Evolutionary conservation across 768 basidiomycete species (phyloP).

Genomic region (Cantharellus anzutake): DNA sequence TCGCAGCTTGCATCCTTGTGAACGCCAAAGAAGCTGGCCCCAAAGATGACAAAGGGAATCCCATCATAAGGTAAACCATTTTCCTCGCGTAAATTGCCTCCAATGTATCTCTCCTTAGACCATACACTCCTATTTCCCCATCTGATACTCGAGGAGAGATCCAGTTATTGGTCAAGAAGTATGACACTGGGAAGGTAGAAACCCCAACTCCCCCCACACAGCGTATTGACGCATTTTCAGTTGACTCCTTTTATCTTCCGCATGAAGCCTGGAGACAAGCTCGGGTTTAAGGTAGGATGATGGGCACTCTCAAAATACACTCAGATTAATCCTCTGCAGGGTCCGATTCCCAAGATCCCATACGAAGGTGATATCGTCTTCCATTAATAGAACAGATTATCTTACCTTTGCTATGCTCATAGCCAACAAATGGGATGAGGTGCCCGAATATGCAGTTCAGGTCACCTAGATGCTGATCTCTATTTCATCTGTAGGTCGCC

Average conservation of each 20-base stretch:
- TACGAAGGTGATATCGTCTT: conserved; percentile 42
- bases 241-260: conserved; percentile 37
- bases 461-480: too few relatives aligned
- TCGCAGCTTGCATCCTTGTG: conserved; percentile 62
- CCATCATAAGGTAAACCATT: conserved; percentile 28
- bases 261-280: conserved; percentile 61
- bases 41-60: conserved; percentile 65
- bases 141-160: conserved; percentile 59
- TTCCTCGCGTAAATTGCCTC: too few relatives aligned
- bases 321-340: conserved; percentile 15
- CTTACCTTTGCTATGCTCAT: background rate
- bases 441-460: background rate
- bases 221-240: background rate
- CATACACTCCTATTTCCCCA: conserved; percentile 84
- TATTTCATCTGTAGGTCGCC: conserved; percentile 42
- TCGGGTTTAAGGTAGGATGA: conserved; percentile 43
- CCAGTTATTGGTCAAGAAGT: conserved; percentile 67
- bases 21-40: conserved; percentile 39
- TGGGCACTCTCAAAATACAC: background rate
- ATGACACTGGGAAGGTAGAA: conserved; percentile 59
- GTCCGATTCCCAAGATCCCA: conserved; percentile 72
- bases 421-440: background rate
- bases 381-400: background rate
- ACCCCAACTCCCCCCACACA: conserved; percentile 23
- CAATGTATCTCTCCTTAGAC: conserved; percentile 22